Evolutionary conservation across 2,329 filamentous ascomycete species (phyloP).

Genomic region (Xylaria sp.): DNA sequence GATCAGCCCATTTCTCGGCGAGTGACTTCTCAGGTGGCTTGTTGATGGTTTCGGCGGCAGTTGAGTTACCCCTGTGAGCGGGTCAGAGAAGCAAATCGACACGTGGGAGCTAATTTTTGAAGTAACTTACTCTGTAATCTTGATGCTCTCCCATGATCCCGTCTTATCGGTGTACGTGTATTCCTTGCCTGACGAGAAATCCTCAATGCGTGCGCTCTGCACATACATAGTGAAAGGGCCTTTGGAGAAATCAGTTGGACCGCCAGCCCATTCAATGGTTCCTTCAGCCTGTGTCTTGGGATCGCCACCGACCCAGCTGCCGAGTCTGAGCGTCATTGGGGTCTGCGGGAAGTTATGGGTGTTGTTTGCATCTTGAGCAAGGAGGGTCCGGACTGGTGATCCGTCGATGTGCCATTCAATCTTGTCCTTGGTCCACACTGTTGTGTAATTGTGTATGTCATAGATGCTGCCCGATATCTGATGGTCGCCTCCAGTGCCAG

Average conservation of each 20-base stretch:
- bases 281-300: constrained; percentile 60
- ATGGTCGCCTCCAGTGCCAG: constrained; percentile 70
- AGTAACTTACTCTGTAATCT: constrained; percentile 64
- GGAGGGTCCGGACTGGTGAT: constrained; percentile 70
- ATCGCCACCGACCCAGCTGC: constrained; percentile 74
- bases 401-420: constrained; percentile 79
- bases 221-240: constrained; percentile 81
- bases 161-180: constrained; percentile 73
- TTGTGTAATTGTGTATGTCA: constrained; percentile 80
- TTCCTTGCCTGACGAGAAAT: constrained; percentile 71
- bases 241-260: constrained; percentile 71
- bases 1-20: constrained; percentile 64
- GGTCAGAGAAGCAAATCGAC: constrained; percentile 10
- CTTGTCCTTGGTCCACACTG: constrained; percentile 74
- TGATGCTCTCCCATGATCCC: constrained; percentile 73
- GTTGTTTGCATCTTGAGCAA: constrained; percentile 69
- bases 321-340: constrained; percentile 76
- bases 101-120: not conserved
- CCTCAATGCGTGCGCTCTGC: constrained; percentile 66
- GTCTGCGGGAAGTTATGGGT: constrained; percentile 77
- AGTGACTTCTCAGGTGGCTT: constrained; percentile 55
- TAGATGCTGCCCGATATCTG: constrained; percentile 64
- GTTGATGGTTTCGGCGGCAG: constrained; percentile 59
- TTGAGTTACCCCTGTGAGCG: constrained; percentile 65
- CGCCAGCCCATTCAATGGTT: constrained; percentile 77